phyloP scores from a whole-genome alignment of 345 rosid species.

The Salix viminalis region DNA sequence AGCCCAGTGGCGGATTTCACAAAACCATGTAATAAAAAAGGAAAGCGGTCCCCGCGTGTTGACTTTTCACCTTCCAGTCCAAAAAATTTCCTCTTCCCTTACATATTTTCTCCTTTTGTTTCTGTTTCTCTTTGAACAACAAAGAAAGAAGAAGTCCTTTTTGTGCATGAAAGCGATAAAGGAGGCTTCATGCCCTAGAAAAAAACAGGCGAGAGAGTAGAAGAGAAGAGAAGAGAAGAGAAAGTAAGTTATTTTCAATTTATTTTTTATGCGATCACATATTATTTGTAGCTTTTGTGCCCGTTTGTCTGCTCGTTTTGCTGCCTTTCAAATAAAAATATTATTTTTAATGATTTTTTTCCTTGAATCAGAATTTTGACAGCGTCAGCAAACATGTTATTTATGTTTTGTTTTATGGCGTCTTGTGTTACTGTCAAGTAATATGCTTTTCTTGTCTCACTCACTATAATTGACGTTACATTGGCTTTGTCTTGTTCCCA shows the following conservation, averaged over 20 bases:
- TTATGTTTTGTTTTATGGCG: no score
- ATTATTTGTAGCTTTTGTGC: background rate
- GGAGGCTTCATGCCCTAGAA: background rate
- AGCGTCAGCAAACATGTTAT: no score
- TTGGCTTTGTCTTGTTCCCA: background rate
- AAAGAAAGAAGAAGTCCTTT: background rate
- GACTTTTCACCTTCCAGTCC: background rate
- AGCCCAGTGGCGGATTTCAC: constrained; percentile 35
- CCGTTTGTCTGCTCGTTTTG: background rate
- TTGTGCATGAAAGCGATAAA: background rate
- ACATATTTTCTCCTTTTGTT: background rate
- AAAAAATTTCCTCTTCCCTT: background rate
- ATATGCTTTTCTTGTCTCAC: background rate
- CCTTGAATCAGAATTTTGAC: no score
- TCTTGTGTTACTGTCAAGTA: background rate
- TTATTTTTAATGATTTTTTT: no score
- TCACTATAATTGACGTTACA: background rate
- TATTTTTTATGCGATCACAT: background rate
- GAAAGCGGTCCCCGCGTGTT: constrained; percentile 23
- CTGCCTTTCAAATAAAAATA: no score
- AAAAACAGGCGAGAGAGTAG: no score
- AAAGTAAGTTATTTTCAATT: background rate
- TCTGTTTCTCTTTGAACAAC: background rate
- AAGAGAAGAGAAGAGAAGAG: background rate
- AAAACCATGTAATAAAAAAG: constrained; percentile 21